Conservation (phyloP, 1,284 basidiomycete genomes). For the Meripilus lineatus region DNA sequence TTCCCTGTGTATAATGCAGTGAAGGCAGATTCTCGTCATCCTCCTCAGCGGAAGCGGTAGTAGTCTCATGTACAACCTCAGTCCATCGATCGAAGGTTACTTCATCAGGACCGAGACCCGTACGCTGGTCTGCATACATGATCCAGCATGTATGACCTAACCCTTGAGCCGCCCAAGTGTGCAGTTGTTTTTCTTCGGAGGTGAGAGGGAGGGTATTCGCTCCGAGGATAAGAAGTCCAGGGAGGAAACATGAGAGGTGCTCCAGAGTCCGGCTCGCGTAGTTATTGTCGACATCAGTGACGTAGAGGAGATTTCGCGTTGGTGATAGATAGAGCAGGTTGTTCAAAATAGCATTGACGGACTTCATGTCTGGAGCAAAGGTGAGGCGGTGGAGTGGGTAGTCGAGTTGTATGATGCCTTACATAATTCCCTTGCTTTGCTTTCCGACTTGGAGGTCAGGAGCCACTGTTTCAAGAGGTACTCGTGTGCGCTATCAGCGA, state of each 20-base stretch:
- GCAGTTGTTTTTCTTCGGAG: constrained; percentile 35
- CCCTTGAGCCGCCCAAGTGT: constrained; percentile 65
- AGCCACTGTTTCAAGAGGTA: constrained; percentile 75
- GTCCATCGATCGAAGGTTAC: constrained; percentile 24
- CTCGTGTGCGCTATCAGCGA: constrained; percentile 37
- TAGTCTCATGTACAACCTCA: neutral
- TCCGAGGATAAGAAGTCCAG: constrained; percentile 72
- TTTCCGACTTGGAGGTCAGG: constrained; percentile 56
- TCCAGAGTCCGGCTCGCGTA: constrained; percentile 48
- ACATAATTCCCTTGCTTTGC: constrained; percentile 59
- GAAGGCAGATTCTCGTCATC: constrained; percentile 26
- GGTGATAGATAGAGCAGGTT: constrained; percentile 65
- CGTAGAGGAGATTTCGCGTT: constrained; percentile 58
- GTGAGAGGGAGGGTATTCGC: constrained; percentile 53
- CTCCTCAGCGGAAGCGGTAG: neutral
- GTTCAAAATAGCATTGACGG: constrained; percentile 56
- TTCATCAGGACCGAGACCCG: constrained; percentile 60
- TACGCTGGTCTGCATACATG: constrained; percentile 56
- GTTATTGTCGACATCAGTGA: constrained; percentile 20
- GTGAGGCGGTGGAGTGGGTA: no score
- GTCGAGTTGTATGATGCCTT: constrained; percentile 19
- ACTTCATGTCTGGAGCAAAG: constrained; percentile 46
- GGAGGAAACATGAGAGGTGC: constrained; percentile 76
- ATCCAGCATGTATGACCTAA: constrained; percentile 64
- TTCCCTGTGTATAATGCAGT: constrained; percentile 16